Evolutionary conservation across 164 flowering plant species (phyloP).

Genomic region (Amborella trichopoda): DNA sequence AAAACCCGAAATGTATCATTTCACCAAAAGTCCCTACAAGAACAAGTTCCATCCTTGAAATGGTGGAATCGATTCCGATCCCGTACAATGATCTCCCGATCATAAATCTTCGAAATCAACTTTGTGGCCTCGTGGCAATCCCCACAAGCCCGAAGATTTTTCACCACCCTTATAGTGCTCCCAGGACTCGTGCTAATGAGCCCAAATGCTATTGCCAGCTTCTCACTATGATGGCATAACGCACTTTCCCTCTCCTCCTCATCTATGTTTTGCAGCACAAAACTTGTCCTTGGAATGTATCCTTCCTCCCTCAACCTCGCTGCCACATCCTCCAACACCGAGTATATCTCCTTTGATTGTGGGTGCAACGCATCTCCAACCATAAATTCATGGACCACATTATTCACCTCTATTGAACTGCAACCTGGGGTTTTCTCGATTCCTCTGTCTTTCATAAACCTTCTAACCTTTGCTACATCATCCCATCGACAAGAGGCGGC

Average conservation of each 20-base stretch:
- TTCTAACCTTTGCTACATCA: constrained; percentile 15
- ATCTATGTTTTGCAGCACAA: constrained; percentile 7
- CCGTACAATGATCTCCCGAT: constrained; percentile 8
- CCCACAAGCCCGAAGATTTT: constrained; percentile 13
- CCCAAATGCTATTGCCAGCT: constrained; percentile 11
- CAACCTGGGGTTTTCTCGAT: constrained; percentile 18
- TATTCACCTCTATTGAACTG: constrained; percentile 19
- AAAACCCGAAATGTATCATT: not conserved
- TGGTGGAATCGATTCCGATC: constrained; percentile 11
- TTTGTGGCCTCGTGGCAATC: constrained; percentile 14
- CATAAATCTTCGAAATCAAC: constrained; percentile 7
- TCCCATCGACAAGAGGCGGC: constrained; percentile 16
- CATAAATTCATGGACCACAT: constrained; percentile 10
- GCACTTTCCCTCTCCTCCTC: constrained; percentile 10
- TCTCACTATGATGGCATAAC: constrained; percentile 13
- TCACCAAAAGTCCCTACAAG: constrained; percentile 10
- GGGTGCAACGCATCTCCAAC: constrained; percentile 13
- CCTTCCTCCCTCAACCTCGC: constrained; percentile 6
- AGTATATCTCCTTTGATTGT: constrained; percentile 9
- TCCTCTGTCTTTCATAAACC: constrained; percentile 17
- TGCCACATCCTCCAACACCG: constrained; percentile 9
- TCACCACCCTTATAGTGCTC: constrained; percentile 10
- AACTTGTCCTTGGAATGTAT: constrained; percentile 6
- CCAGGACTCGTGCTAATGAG: constrained; percentile 3
- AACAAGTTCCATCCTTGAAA: constrained; percentile 11